These are phyloP conservation scores for Lophiotrema nucula DNA, from an alignment of 495 filamentous ascomycete genomes.

Conservation along the genomic window DNA sequence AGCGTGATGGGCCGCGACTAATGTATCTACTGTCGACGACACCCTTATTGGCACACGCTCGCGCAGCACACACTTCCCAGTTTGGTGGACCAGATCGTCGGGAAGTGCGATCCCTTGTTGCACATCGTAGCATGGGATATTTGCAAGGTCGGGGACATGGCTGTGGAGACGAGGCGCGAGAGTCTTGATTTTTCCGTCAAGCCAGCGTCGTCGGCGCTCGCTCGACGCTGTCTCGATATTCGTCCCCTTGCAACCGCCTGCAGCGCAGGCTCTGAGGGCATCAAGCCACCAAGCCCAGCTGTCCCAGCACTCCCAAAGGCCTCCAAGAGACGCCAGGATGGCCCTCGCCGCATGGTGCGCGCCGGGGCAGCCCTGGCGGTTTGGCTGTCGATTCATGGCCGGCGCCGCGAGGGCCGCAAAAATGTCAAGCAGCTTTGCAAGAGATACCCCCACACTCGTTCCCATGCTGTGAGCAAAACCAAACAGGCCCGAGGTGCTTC, in stretches of 20 bases:
- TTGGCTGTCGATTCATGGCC: slow-evolving; percentile 3
- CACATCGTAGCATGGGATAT: slow-evolving; percentile 28
- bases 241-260: slow-evolving; percentile 10
- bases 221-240: background rate
- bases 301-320: slow-evolving; percentile 3
- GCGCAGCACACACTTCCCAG: slow-evolving; percentile 26
- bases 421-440: slow-evolving; percentile 3
- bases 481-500: slow-evolving; percentile 1
- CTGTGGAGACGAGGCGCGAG: background rate
- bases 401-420: background rate
- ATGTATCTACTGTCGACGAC: slow-evolving; percentile 27
- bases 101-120: slow-evolving; percentile 29
- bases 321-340: too few species aligned
- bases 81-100: slow-evolving; percentile 31
- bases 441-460: slow-evolving; percentile 18
- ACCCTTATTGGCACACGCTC: slow-evolving; percentile 16
- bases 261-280: background rate
- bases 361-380: slow-evolving; percentile 5
- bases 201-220: background rate
- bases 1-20: slow-evolving; percentile 21
- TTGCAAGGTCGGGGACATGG: background rate
- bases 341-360: background rate
- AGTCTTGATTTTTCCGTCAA: slow-evolving; percentile 4
- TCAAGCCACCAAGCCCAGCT: background rate
- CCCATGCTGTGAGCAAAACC: slow-evolving; percentile 3